Conservation (phyloP, 2,329 filamentous ascomycete species). For the Zymoseptoria tritici region DNA sequence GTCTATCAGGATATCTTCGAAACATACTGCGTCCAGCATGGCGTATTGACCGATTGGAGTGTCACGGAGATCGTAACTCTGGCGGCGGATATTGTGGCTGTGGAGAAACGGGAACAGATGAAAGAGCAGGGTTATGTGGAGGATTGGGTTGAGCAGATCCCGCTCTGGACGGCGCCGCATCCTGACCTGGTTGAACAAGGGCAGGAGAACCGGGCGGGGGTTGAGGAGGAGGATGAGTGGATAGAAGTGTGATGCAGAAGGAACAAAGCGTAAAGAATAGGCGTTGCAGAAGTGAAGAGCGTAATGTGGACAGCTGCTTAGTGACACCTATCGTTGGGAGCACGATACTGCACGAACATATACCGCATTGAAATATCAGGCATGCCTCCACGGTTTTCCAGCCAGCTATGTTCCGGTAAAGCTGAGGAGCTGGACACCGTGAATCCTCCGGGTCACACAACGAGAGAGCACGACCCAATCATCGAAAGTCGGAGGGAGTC, state of each 20-base stretch:
- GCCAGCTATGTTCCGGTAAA: not conserved
- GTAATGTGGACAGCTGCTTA: not conserved
- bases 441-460: not conserved
- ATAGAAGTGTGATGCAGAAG: not conserved
- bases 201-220: not conserved
- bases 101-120: slow-evolving; percentile 4
- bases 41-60: slow-evolving; percentile 20
- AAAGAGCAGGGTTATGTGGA: slow-evolving; percentile 11
- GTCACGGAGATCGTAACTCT: slow-evolving; percentile 28
- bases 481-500: not conserved
- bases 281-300: not conserved
- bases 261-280: not conserved
- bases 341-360: not conserved
- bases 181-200: not conserved
- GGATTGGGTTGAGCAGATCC: slow-evolving; percentile 23
- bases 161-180: slow-evolving; percentile 13
- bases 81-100: slow-evolving; percentile 19
- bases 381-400: not conserved
- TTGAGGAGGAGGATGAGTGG: not conserved
- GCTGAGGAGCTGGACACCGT: not conserved
- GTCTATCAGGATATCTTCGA: slow-evolving; percentile 24
- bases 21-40: slow-evolving; percentile 16
- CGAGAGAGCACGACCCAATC: not conserved
- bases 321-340: not conserved
- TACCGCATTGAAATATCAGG: not conserved